phyloP scores from a whole-genome alignment of 1,284 basidiomycete species.

The Irpex lacteus region DNA sequence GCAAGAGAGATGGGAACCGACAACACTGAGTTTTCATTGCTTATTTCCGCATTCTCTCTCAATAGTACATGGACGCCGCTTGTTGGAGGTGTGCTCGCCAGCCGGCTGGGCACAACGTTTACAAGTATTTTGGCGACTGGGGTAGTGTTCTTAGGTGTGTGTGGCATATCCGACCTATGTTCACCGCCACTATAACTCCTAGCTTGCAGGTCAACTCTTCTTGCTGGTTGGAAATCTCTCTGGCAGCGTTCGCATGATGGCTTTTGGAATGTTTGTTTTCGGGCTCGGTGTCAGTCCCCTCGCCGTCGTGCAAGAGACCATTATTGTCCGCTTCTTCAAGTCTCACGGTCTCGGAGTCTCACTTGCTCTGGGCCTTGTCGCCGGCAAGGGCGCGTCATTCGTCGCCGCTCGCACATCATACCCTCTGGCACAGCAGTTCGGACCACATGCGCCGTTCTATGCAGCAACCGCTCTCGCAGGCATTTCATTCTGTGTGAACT shows the following conservation, averaged over 20 bases:
- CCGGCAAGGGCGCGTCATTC: slow-evolving; percentile 76
- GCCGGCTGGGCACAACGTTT: slow-evolving; percentile 64
- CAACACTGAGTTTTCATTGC: slow-evolving; percentile 73
- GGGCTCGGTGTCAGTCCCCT: slow-evolving; percentile 78
- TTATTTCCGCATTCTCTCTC: slow-evolving; percentile 72
- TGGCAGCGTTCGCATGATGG: slow-evolving; percentile 60
- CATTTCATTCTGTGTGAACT: slow-evolving; percentile 65
- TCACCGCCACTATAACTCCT: background rate
- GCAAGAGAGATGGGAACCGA: slow-evolving; percentile 71
- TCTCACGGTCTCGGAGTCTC: slow-evolving; percentile 75
- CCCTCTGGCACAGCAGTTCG: slow-evolving; percentile 68
- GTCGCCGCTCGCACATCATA: slow-evolving; percentile 72
- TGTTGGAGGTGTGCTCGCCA: slow-evolving; percentile 65
- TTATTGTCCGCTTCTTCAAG: slow-evolving; percentile 79
- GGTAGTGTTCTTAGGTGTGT: slow-evolving; percentile 58
- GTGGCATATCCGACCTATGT: background rate
- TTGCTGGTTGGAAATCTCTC: slow-evolving; percentile 62
- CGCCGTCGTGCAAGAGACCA: slow-evolving; percentile 74
- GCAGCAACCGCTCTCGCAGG: slow-evolving; percentile 62
- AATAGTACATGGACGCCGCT: slow-evolving; percentile 84
- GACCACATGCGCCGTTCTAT: slow-evolving; percentile 71
- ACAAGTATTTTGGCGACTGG: slow-evolving; percentile 73
- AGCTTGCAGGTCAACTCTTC: slow-evolving; percentile 50
- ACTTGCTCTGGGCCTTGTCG: slow-evolving; percentile 75
- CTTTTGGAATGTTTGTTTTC: slow-evolving; percentile 70